These are phyloP conservation scores for Mallotus repandus DNA, from an alignment of 441 rosid species.

Conservation along the genomic window DNA sequence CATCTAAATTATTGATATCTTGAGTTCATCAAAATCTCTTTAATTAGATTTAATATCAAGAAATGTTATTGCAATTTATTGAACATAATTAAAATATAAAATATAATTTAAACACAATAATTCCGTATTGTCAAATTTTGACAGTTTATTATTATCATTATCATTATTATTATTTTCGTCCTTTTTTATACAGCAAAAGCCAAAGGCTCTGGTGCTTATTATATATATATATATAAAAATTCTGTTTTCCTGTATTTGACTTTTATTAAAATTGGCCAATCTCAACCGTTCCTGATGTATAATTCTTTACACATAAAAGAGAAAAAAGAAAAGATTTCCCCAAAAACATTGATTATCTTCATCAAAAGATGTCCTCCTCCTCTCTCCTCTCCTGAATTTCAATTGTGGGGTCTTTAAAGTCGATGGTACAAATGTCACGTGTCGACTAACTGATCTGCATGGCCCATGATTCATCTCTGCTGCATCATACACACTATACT, in stretches of 20 bases:
- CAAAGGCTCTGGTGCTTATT: background rate
- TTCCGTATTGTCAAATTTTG: too few relatives aligned
- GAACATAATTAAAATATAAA: too few relatives aligned
- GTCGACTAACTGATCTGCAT: slow-evolving; percentile 35
- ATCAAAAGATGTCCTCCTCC: background rate
- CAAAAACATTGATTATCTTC: background rate
- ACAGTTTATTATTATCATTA: too few relatives aligned
- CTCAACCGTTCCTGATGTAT: background rate
- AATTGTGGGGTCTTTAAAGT: slow-evolving; percentile 6
- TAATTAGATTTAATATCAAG: too few relatives aligned
- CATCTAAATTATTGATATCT: too few relatives aligned
- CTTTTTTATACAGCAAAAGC: background rate
- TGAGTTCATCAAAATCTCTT: too few relatives aligned
- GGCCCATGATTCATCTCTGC: slow-evolving; percentile 40
- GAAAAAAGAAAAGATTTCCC: background rate
- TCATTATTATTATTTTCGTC: background rate
- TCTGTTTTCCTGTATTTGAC: background rate
- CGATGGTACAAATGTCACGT: slow-evolving; percentile 36
- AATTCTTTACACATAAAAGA: background rate
- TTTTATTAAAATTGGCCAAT: background rate
- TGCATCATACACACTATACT: slow-evolving; percentile 15
- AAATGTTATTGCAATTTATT: too few relatives aligned
- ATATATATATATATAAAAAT: background rate
- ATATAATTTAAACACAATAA: too few relatives aligned
- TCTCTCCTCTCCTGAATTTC: background rate